Percentiles rank a stretch among this genome's conserved stretches.
phyloP scores from a whole-genome alignment of 331 rosid genomes.

The Quercus lobata region DNA sequence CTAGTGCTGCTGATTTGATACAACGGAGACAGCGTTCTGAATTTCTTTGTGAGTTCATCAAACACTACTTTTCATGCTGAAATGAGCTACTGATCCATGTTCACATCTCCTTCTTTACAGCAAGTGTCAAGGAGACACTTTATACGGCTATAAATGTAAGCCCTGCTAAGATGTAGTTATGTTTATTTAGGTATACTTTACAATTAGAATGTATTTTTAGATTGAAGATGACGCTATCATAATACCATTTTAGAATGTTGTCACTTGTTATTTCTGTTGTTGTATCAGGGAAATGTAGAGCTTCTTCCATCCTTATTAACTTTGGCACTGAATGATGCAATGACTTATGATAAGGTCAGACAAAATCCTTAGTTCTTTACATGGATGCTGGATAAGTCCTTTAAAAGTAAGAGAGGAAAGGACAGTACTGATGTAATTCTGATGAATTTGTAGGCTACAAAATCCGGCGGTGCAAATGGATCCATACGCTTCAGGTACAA shows the following conservation, averaged over 20 bases:
- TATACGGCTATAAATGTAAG: conserved; percentile 58
- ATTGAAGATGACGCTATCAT: neutral
- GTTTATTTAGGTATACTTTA: neutral
- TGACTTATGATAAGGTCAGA: conserved; percentile 91
- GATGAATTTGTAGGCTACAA: conserved; percentile 81
- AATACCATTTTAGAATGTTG: neutral
- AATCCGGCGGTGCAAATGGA: conserved; percentile 95
- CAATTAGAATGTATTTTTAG: neutral
- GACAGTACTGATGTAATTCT: conserved; percentile 26
- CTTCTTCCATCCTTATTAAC: conserved; percentile 56
- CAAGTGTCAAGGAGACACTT: conserved; percentile 64
- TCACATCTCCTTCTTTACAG: conserved; percentile 42
- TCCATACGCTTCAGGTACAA: conserved; percentile 85
- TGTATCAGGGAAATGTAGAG: conserved; percentile 69
- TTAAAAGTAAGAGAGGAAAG: conserved; percentile 8
- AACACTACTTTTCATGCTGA: conserved; percentile 8
- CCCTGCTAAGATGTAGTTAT: conserved; percentile 5
- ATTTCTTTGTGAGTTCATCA: conserved; percentile 60
- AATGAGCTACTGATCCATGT: conserved; percentile 19
- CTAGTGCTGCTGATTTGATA: conserved; percentile 90
- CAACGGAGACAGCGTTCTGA: conserved; percentile 91
- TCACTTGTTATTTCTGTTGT: conserved; percentile 7
- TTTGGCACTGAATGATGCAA: conserved; percentile 83
- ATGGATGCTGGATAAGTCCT: neutral
- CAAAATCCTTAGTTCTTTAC: neutral